Conservation (phyloP, 2,329 filamentous ascomycete genomes). For the Fusarium sarcochroum region DNA sequence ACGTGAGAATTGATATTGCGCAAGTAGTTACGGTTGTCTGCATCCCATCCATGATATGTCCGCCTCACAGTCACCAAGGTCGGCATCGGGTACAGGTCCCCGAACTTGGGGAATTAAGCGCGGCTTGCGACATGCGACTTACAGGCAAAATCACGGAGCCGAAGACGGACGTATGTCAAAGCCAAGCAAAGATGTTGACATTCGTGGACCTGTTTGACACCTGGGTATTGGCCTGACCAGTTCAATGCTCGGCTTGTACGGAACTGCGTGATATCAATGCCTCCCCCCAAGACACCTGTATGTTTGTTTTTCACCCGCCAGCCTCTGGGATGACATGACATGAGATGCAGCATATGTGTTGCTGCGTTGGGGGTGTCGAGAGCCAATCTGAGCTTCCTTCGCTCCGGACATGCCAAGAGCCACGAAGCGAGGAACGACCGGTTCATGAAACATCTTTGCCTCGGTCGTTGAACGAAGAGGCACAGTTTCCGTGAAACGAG, state of each 20-base stretch:
- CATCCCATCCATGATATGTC: conserved; percentile 16
- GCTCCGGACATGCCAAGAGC: conserved; percentile 42
- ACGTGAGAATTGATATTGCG: conserved; percentile 20
- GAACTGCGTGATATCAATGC: conserved; percentile 9
- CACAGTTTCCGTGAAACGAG: conserved; percentile 18
- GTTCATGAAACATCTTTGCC: conserved; percentile 38
- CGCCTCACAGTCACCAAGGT: conserved; percentile 6
- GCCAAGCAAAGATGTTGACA: conserved; percentile 4
- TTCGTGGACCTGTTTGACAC: conserved; percentile 22
- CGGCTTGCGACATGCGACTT: conserved; percentile 24
- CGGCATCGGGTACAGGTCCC: conserved; percentile 3
- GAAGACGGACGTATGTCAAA: conserved; percentile 8
- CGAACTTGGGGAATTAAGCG: conserved; percentile 11
- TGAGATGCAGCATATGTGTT: conserved; percentile 1
- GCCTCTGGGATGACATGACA: conserved; percentile 1
- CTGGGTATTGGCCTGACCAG: conserved; percentile 42
- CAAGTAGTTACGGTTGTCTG: conserved; percentile 17
- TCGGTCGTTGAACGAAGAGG: conserved; percentile 27
- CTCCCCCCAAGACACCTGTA: background rate
- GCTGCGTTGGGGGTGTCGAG: conserved; percentile 7
- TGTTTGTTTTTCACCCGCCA: conserved; percentile 1
- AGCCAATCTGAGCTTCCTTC: conserved; percentile 37
- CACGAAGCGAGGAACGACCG: conserved; percentile 35
- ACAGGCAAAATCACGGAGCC: conserved; percentile 19
- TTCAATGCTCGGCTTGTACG: conserved; percentile 9